Percentiles rank a stretch among this genome's conserved stretches.
Evolutionary conservation across 75 land plant genomes (phyloP).

Genomic region (Pinus taeda): DNA sequence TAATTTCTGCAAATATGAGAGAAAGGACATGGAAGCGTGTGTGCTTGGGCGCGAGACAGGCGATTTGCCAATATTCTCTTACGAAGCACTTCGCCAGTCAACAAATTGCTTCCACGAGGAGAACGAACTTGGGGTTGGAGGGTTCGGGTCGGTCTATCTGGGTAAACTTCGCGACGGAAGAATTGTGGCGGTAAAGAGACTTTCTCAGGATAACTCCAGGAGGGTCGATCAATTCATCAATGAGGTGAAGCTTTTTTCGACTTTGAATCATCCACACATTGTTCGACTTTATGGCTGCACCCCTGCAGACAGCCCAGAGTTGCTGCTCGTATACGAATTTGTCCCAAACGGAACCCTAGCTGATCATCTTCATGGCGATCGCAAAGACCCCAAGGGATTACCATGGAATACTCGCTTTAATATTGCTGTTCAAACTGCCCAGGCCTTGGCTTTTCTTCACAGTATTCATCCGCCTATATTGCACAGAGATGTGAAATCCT

Average conservation of each 20-base stretch:
- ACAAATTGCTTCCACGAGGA: conserved; percentile 48
- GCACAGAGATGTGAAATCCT: conserved; percentile 40
- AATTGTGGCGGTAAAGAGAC: conserved; percentile 33
- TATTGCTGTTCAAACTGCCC: conserved; percentile 33
- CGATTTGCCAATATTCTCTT: conserved; percentile 11
- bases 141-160: conserved; percentile 73
- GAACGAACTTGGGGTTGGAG: conserved; percentile 73
- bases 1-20: too few relatives aligned
- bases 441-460: conserved; percentile 37
- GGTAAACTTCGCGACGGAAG: conserved; percentile 28
- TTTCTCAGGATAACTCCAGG: conserved; percentile 21
- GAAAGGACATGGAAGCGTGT: too few relatives aligned
- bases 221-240: conserved; percentile 30
- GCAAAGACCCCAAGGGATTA: neutral
- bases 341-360: conserved; percentile 7
- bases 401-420: conserved; percentile 18
- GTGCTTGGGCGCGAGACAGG: too few relatives aligned
- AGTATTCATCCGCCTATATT: conserved; percentile 22
- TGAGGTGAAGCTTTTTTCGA: conserved; percentile 29
- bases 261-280: conserved; percentile 26
- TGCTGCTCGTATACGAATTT: neutral
- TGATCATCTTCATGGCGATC: conserved; percentile 38
- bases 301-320: conserved; percentile 3
- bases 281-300: conserved; percentile 23
- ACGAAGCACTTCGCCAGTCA: conserved; percentile 62